These are phyloP conservation scores for Penicillium nucicola DNA, from an alignment of 495 filamentous ascomycete species.

Conservation along the genomic window DNA sequence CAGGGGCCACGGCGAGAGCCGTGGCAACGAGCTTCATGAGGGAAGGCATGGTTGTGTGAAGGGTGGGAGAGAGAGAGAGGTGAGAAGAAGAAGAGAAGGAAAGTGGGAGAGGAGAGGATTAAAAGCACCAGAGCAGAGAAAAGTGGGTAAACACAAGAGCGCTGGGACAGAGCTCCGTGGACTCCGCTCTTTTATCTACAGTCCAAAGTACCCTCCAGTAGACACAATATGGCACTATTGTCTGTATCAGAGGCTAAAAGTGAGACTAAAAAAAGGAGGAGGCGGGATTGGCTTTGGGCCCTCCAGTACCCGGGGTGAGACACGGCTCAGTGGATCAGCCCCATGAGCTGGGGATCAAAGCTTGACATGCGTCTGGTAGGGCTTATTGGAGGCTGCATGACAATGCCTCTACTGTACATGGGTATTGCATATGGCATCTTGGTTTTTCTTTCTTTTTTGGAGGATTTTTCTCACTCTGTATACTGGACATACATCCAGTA, in stretches of 20 bases:
- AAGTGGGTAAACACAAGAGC: background rate
- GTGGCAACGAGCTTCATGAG: slow-evolving; percentile 32
- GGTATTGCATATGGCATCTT: no score
- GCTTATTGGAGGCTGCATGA: no score
- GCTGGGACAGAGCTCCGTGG: background rate
- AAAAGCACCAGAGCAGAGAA: background rate
- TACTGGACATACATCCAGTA: no score
- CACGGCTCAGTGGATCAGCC: background rate
- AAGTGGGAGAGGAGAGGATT: background rate
- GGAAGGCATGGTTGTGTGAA: no score
- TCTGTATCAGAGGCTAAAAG: background rate
- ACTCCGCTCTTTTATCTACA: background rate
- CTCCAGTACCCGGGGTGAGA: slow-evolving; percentile 1
- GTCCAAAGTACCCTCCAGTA: no score
- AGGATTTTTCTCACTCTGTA: no score
- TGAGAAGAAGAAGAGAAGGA: background rate
- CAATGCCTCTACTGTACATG: no score
- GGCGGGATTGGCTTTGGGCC: slow-evolving; percentile 7
- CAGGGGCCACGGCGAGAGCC: slow-evolving; percentile 36
- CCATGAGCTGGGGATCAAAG: background rate
- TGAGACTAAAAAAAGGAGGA: slow-evolving; percentile 7
- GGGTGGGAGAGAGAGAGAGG: slow-evolving; percentile 4
- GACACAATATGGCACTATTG: no score
- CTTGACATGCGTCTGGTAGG: no score
- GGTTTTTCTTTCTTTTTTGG: no score